Conservation (phyloP, 2,329 filamentous ascomycete species). For the Trichoderma asperellum region DNA sequence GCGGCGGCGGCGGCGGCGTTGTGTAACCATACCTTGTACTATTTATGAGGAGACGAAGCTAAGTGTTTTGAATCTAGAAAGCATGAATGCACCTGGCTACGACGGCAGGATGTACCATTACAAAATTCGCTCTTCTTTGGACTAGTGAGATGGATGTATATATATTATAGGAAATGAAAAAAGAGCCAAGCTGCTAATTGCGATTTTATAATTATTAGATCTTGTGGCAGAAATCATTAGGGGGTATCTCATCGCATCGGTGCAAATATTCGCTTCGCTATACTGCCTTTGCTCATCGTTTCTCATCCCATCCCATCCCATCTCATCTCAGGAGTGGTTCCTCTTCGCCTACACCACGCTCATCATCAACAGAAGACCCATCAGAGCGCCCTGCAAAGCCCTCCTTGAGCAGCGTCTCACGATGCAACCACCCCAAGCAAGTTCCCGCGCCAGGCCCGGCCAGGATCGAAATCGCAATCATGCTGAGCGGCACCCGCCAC, state of each 20-base stretch:
- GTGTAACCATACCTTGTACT: constrained; percentile 36
- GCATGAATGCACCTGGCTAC: constrained; percentile 21
- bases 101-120: constrained; percentile 3
- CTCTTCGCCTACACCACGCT: constrained; percentile 38
- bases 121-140: neutral
- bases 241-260: constrained; percentile 5
- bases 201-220: neutral
- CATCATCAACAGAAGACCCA: constrained; percentile 27
- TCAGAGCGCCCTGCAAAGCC: constrained; percentile 28
- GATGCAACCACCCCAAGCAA: constrained; percentile 46
- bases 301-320: neutral
- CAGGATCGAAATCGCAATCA: constrained; percentile 37
- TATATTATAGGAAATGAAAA: neutral
- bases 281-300: neutral
- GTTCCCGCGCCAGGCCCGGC: constrained; percentile 47
- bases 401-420: constrained; percentile 43
- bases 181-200: neutral
- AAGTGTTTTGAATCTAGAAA: constrained; percentile 31
- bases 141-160: neutral
- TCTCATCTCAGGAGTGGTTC: constrained; percentile 41
- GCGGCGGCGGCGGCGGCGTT: constrained; percentile 7
- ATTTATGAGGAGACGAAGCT: constrained; percentile 31
- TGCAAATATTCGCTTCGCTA: neutral
- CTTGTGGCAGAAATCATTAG: neutral
- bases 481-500: constrained; percentile 45